Conservation (phyloP, 176 grass and related monocot species). For the Zea luxurians region DNA sequence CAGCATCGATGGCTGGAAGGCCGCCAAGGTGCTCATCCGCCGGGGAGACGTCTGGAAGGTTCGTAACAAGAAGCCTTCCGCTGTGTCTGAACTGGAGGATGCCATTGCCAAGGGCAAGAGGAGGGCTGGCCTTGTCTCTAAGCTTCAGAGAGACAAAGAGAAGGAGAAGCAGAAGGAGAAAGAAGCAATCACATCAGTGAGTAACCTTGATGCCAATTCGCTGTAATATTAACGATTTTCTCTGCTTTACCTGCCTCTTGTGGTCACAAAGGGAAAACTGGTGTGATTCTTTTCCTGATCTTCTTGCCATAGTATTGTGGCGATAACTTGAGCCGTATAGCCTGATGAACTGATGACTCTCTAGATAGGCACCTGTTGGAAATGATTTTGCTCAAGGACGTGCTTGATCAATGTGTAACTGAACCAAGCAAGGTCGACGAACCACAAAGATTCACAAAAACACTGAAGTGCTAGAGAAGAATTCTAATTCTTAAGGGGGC, state of each 20-base stretch:
- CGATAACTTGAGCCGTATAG: not conserved
- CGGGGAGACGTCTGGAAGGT: conserved; percentile 42
- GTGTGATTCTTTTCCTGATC: not conserved
- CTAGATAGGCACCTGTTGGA: not conserved
- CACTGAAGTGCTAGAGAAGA: not conserved
- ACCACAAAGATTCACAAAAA: not conserved
- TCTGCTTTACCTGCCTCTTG: conserved; percentile 17
- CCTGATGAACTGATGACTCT: not conserved
- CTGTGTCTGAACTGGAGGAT: conserved; percentile 36
- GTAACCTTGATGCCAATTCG: conserved; percentile 6
- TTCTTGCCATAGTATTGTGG: not conserved
- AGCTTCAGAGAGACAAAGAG: conserved; percentile 43
- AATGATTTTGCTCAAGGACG: not conserved
- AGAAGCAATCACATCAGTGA: conserved; percentile 29
- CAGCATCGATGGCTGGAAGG: conserved; percentile 70
- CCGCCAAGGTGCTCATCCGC: conserved; percentile 60
- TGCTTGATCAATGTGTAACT: not conserved
- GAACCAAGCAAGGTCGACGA: not conserved
- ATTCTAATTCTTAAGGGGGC: not conserved
- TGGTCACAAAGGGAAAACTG: not conserved
- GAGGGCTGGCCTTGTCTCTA: conserved; percentile 43
- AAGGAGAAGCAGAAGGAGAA: conserved; percentile 38
- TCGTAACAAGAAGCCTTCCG: conserved; percentile 25
- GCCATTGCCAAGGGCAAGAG: conserved; percentile 48
- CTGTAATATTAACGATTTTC: not conserved